phyloP scores from a whole-genome alignment of 257 asterid genomes.

The Scutellaria minor region DNA sequence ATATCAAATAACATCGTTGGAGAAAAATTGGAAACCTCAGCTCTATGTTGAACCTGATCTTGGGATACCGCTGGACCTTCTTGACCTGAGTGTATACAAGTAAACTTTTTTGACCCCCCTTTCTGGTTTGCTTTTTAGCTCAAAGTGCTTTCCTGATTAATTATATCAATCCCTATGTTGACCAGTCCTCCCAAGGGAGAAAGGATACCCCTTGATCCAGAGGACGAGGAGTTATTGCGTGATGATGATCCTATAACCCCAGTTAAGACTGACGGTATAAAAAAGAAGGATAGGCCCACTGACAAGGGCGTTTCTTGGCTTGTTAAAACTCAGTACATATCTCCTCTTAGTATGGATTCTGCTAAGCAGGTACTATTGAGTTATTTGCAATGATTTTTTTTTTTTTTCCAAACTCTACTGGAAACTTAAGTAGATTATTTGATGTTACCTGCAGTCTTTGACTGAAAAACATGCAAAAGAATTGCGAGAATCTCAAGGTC shows the following conservation, averaged over 20 bases:
- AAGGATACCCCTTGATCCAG: conserved; percentile 75
- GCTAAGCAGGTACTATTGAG: conserved; percentile 70
- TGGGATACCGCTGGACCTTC: conserved; percentile 96
- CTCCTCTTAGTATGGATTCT: conserved; percentile 89
- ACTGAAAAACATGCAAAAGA: conserved; percentile 94
- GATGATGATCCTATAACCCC: conserved; percentile 93
- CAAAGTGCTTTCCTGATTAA: conserved; percentile 34
- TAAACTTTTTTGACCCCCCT: conserved; percentile 43
- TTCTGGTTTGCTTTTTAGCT: conserved; percentile 25
- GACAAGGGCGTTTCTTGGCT: conserved; percentile 98
- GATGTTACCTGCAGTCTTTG: conserved; percentile 60
- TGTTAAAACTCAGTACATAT: conserved; percentile 94
- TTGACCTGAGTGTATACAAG: conserved; percentile 96
- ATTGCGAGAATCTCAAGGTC: conserved; percentile 79
- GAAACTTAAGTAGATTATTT: conserved; percentile 25
- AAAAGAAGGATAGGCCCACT: conserved; percentile 91
- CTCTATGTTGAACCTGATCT: conserved; percentile 93
- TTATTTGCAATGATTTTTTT: conserved; percentile 21
- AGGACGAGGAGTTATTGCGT: conserved; percentile 89
- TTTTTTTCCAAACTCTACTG: conserved; percentile 2
- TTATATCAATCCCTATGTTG: conserved; percentile 35
- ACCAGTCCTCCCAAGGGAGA: conserved; percentile 85
- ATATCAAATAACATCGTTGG: conserved; percentile 82
- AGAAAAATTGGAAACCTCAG: conserved; percentile 94
- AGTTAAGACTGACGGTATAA: conserved; percentile 80